A percentile compares a stretch with the other conserved stretches of the same genome.
phyloP scores from a whole-genome alignment of 495 filamentous ascomycete species.

The Talaromyces thailandensis region DNA sequence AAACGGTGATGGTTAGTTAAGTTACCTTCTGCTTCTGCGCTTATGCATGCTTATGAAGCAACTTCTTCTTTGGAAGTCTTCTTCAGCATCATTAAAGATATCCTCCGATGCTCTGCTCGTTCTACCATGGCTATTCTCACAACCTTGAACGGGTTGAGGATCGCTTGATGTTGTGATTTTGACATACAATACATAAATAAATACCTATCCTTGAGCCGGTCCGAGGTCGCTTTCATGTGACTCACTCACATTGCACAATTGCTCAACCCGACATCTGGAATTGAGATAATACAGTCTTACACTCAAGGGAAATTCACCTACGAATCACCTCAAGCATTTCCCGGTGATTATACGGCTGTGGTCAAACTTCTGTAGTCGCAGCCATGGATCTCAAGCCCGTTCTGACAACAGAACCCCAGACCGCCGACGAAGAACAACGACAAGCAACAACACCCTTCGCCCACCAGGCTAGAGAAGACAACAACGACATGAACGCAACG shows the following conservation, averaged over 20 bases:
- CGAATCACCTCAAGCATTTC: not conserved
- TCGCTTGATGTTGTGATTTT: too few species aligned
- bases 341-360: too few species aligned
- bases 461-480: not conserved
- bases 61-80: not conserved
- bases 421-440: not conserved
- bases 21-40: too few species aligned
- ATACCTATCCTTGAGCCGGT: not conserved
- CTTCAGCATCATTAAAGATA: not conserved
- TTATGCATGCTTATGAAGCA: not conserved
- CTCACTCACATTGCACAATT: not conserved
- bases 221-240: not conserved
- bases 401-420: not conserved
- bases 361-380: not conserved
- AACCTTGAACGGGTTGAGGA: too few species aligned
- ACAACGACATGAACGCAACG: not conserved
- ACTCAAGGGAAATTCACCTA: too few species aligned
- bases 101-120: not conserved
- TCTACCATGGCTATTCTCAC: not conserved
- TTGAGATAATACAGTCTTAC: too few species aligned
- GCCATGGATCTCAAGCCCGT: not conserved
- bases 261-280: not conserved
- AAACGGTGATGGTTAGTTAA: too few species aligned
- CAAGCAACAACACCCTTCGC: conserved; percentile 1
- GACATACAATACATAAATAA: not conserved